Conservation (phyloP, 108 stramenopile species). For the Skeletonema grethae region DNA sequence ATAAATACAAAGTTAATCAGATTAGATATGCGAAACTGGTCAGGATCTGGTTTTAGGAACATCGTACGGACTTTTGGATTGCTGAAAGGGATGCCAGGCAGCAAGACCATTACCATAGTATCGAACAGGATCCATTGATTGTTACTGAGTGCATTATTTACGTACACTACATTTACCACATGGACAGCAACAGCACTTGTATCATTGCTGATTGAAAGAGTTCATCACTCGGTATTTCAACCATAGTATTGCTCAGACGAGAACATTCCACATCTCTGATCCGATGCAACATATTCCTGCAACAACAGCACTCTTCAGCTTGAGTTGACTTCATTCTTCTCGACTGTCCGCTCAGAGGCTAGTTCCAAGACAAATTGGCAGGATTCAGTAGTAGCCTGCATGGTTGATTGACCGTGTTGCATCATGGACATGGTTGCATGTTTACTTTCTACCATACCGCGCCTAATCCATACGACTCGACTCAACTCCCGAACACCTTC, state of each 20-base stretch:
- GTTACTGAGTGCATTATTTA: too few species aligned
- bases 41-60: too few species aligned
- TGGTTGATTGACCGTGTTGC: slow-evolving; percentile 37
- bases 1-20: too few species aligned
- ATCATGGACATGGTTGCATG: too few species aligned
- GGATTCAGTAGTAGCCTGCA: slow-evolving; percentile 56
- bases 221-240: slow-evolving; percentile 46
- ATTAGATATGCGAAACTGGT: too few species aligned
- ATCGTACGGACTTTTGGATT: too few species aligned
- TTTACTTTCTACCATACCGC: too few species aligned
- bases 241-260: slow-evolving; percentile 16
- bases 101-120: too few species aligned
- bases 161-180: background rate
- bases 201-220: slow-evolving; percentile 52
- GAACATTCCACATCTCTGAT: slow-evolving; percentile 53
- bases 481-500: too few species aligned
- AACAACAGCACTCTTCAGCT: slow-evolving; percentile 20
- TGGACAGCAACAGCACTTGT: slow-evolving; percentile 9
- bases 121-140: too few species aligned
- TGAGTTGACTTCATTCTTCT: background rate
- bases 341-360: slow-evolving; percentile 39
- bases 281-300: slow-evolving; percentile 43
- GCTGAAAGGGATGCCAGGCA: too few species aligned
- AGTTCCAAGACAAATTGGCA: slow-evolving; percentile 66
- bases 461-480: too few species aligned